Conservation (phyloP, 2,329 filamentous ascomycete species). For the Aotearoamyces nothofagi region DNA sequence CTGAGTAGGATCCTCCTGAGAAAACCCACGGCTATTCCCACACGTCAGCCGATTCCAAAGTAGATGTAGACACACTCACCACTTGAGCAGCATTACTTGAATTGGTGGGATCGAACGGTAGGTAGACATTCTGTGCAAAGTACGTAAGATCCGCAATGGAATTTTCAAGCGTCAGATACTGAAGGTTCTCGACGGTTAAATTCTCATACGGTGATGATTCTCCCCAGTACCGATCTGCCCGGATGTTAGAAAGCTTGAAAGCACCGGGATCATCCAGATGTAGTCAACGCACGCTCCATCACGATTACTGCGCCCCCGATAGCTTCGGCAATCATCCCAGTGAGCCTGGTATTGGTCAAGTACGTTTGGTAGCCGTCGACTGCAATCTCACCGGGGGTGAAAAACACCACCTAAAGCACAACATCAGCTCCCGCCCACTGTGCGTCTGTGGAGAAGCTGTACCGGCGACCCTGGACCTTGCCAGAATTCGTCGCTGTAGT, state of each 20-base stretch:
- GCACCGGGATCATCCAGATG: too few species aligned
- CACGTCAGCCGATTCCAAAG: neutral
- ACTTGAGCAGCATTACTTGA: conserved; percentile 33
- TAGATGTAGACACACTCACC: conserved; percentile 12
- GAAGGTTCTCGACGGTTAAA: conserved; percentile 35
- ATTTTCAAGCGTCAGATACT: conserved; percentile 37
- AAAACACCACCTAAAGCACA: conserved; percentile 28
- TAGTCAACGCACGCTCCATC: conserved; percentile 33
- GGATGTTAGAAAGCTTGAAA: too few species aligned
- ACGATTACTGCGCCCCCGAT: conserved; percentile 37
- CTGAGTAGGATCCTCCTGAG: conserved; percentile 39
- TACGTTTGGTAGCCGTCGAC: conserved; percentile 32
- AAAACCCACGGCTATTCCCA: conserved; percentile 35
- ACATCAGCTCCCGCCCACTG: conserved; percentile 1
- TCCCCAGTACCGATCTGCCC: conserved; percentile 42
- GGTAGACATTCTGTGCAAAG: conserved; percentile 34
- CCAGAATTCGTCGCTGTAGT: conserved; percentile 35
- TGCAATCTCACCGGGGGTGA: conserved; percentile 35
- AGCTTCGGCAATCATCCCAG: conserved; percentile 33
- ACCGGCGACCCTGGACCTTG: conserved; percentile 37
- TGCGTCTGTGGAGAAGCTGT: conserved; percentile 10
- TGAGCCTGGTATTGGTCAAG: conserved; percentile 31
- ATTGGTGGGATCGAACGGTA: conserved; percentile 34
- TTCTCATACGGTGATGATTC: conserved; percentile 34
- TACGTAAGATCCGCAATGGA: conserved; percentile 35